These are phyloP conservation scores for Sambucus nigra DNA, from an alignment of 129 eudicot species.

Conservation along the genomic window DNA sequence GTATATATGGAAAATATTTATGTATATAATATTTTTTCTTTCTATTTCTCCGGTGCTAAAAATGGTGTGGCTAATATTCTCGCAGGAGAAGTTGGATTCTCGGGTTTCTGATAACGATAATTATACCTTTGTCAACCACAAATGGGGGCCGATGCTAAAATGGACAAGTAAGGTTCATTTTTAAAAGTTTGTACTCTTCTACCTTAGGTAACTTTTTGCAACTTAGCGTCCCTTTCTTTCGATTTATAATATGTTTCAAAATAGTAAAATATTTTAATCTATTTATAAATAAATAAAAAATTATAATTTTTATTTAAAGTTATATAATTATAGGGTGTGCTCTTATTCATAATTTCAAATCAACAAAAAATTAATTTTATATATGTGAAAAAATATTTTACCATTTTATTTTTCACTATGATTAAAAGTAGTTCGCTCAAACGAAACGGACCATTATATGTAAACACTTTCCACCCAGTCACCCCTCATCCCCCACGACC, in stretches of 20 bases:
- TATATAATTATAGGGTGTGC: too few relatives aligned
- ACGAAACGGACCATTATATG: too few relatives aligned
- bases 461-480: too few relatives aligned
- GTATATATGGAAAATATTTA: too few relatives aligned
- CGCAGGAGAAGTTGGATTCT: constrained; percentile 45
- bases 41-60: neutral
- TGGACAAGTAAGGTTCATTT: constrained; percentile 9
- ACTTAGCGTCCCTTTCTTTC: neutral
- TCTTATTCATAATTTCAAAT: too few relatives aligned
- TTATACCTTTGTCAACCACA: constrained; percentile 47
- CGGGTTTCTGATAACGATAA: constrained; percentile 36
- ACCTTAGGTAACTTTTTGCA: neutral
- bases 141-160: constrained; percentile 41
- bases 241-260: neutral
- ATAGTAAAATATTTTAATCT: neutral
- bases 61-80: neutral
- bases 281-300: too few relatives aligned
- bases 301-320: too few relatives aligned
- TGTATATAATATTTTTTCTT: neutral
- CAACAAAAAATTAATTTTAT: too few relatives aligned
- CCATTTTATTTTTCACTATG: neutral
- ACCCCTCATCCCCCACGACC: too few relatives aligned
- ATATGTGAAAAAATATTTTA: too few relatives aligned
- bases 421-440: neutral
- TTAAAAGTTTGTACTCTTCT: neutral